These are phyloP conservation scores for Torulaspora pretoriensis DNA, from an alignment of 1,139 yeast genomes.

Conservation along the genomic window DNA sequence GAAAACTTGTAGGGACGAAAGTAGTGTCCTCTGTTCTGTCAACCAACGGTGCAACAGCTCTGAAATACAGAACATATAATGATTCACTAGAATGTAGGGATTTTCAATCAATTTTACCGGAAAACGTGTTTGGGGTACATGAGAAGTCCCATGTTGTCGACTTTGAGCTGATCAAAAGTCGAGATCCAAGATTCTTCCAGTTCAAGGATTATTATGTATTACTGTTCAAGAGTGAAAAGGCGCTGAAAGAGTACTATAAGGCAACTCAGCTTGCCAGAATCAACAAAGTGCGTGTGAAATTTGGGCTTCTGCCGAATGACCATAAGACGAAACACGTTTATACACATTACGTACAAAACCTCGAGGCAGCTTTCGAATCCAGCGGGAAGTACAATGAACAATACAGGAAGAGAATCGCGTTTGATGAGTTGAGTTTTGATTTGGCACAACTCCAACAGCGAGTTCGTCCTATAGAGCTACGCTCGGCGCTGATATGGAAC, in stretches of 20 bases:
- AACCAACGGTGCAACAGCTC: slow-evolving; percentile 9
- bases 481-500: slow-evolving; percentile 33
- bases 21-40: slow-evolving; percentile 1
- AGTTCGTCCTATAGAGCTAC: slow-evolving; percentile 21
- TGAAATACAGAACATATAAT: slow-evolving; percentile 23
- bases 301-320: slow-evolving; percentile 12
- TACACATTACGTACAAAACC: slow-evolving; percentile 19
- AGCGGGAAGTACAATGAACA: slow-evolving; percentile 17
- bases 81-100: slow-evolving; percentile 24
- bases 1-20: slow-evolving; percentile 16
- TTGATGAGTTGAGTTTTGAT: slow-evolving; percentile 3
- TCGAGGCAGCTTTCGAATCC: slow-evolving; percentile 27
- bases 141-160: neutral
- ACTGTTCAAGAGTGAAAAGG: slow-evolving; percentile 20
- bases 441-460: slow-evolving; percentile 9
- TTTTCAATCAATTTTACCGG: slow-evolving; percentile 20
- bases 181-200: slow-evolving; percentile 33
- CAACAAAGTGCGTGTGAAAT: slow-evolving; percentile 22
- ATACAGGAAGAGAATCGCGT: slow-evolving; percentile 3
- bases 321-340: slow-evolving; percentile 3
- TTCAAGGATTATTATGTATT: slow-evolving; percentile 31
- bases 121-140: slow-evolving; percentile 2
- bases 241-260: slow-evolving; percentile 17
- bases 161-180: slow-evolving; percentile 23
- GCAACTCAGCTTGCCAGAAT: slow-evolving; percentile 18